phyloP scores from a whole-genome alignment of 2,329 filamentous ascomycete genomes.

The Alternaria ventricosa region DNA sequence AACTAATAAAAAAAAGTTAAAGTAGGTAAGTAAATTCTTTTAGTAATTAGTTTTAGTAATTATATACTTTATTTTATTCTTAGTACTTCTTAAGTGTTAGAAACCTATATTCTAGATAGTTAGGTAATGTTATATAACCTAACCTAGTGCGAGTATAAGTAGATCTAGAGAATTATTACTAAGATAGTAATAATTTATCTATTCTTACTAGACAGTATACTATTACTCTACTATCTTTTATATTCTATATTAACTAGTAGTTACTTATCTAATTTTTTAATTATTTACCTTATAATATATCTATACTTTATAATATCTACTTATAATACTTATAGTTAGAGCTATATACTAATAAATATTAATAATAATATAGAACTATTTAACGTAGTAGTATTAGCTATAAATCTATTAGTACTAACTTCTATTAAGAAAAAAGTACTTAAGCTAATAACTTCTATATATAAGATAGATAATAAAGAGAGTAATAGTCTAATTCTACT shows the following conservation, averaged over 20 bases:
- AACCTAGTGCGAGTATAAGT: too few species aligned
- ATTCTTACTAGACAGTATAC: too few species aligned
- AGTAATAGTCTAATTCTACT: neutral
- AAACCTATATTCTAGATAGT: too few species aligned
- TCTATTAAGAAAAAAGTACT: neutral
- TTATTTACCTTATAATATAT: neutral
- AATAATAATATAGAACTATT: neutral
- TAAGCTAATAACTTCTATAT: neutral
- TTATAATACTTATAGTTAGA: neutral
- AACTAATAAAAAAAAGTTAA: too few species aligned
- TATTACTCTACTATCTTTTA: too few species aligned
- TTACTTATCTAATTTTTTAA: neutral
- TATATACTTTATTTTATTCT: too few species aligned
- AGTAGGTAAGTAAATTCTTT: too few species aligned
- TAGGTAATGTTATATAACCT: too few species aligned
- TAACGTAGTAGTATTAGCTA: neutral
- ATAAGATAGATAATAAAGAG: neutral
- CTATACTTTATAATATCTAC: neutral
- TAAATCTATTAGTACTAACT: neutral
- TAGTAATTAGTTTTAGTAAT: too few species aligned
- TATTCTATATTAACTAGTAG: neutral
- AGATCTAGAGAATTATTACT: too few species aligned
- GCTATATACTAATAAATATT: neutral
- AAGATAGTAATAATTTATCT: too few species aligned
- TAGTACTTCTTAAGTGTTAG: too few species aligned